phyloP scores from a whole-genome alignment of 495 filamentous ascomycete genomes.

The Penicillium taxi region DNA sequence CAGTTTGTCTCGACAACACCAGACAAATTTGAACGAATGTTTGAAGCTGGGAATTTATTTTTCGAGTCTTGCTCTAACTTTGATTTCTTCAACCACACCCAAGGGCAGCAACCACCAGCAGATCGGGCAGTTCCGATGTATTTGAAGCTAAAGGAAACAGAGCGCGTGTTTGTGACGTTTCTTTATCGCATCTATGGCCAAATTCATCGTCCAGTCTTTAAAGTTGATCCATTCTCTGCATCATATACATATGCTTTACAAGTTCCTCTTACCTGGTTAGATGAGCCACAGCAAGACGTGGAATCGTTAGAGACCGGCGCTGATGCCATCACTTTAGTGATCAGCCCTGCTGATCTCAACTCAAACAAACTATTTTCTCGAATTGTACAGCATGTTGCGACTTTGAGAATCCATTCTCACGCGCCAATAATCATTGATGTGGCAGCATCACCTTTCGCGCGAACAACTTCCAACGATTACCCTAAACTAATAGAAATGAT shows the following conservation, averaged over 20 bases:
- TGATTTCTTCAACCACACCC: constrained; percentile 59
- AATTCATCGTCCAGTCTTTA: constrained; percentile 4
- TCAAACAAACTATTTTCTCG: background rate
- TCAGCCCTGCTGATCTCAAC: constrained; percentile 25
- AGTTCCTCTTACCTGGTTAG: constrained; percentile 44
- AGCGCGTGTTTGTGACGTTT: constrained; percentile 21
- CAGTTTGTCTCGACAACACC: constrained; percentile 16
- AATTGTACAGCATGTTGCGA: constrained; percentile 12
- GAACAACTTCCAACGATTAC: background rate
- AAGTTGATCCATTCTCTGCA: constrained; percentile 9
- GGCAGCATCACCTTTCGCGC: background rate
- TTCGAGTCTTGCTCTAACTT: constrained; percentile 55
- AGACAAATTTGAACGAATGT: constrained; percentile 42
- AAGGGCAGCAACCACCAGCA: constrained; percentile 4
- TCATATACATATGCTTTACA: constrained; percentile 50
- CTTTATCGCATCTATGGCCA: constrained; percentile 24
- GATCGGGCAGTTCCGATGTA: constrained; percentile 5
- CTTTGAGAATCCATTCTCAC: constrained; percentile 12
- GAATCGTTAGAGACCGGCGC: constrained; percentile 51
- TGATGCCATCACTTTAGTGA: constrained; percentile 54
- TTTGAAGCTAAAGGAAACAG: constrained; percentile 35
- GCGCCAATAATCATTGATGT: constrained; percentile 19
- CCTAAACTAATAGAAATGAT: constrained; percentile 6
- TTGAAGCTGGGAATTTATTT: constrained; percentile 37
- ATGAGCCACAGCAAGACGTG: constrained; percentile 41